Base-by-base conservation (phyloP, 176 grass and related monocot genomes). In the Miscanthus lutarioriparius region DNA sequence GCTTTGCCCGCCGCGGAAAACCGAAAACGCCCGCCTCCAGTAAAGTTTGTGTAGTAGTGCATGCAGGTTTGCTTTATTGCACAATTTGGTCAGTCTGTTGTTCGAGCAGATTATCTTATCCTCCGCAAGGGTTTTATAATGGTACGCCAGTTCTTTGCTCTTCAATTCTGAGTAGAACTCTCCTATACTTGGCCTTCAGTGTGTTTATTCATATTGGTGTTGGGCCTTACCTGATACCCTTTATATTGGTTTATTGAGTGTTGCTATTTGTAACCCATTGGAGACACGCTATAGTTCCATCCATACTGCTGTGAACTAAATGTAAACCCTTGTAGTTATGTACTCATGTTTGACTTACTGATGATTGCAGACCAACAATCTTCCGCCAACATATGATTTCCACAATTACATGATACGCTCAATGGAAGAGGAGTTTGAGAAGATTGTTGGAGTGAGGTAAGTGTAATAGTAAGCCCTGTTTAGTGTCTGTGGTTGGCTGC, bases 391-490 rank as follows among this genome's bases (percentile, higher is more conserved):
- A 20, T 98, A 96, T 63, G 96, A 98, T 93, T 98, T 96, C 84
- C 93, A 98, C 77, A 87, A 85, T 58, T 98, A 96, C 44, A 98
- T 96, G 93, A 90, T 98, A 90, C 91, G 96, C 39, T 98, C 93
- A 32, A 87, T 98, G 91, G 96, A 98, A 98, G 96, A 98, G 77
- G 96, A 98, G 61, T 95, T 98, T 85, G 88, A 92, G 83, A 95
- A 75, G 74, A 98, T 98, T 86, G 96, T 96, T 70, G 96, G 96
- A 80, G 96, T 98, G 58, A 98, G 96, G 96, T 98, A 74, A 78
- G 86, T 84, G 49, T 76, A 67, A n/a, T 16, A 44, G 14, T 35
- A 27, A 27, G 28, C 12, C 49, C 17, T 51, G 19, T n/a, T 64
- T 7, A 43, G 37, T n/a, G 3, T 38, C 11, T 54, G 37, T 3